Conservation (phyloP, 805 yeast species). For the Kockiozyma suomiensis region DNA sequence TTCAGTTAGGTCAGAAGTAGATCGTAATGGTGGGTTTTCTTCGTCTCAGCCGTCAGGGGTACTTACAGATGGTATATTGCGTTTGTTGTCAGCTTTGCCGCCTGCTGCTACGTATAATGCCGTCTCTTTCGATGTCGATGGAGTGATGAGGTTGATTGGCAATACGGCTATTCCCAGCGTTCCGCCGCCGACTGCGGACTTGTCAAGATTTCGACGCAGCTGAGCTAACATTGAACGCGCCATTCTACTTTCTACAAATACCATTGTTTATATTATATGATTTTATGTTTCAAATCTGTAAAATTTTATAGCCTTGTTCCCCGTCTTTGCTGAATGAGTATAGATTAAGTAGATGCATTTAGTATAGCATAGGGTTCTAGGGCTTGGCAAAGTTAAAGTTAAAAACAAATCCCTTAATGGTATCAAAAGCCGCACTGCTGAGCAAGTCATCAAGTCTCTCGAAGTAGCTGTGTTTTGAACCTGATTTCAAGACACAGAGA, state of each 20-base stretch:
- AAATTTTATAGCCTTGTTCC: too few relatives aligned
- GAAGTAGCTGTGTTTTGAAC: too few relatives aligned
- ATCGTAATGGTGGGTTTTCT: background rate
- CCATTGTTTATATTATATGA: too few relatives aligned
- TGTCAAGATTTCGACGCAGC: constrained; percentile 16
- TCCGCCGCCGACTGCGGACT: constrained; percentile 29
- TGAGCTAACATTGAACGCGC: too few relatives aligned
- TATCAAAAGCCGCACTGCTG: background rate
- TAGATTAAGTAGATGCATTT: background rate
- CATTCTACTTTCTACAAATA: too few relatives aligned
- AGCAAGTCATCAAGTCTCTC: too few relatives aligned
- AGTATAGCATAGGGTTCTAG: too few relatives aligned
- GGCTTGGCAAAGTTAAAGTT: too few relatives aligned
- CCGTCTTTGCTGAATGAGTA: too few relatives aligned
- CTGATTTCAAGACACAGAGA: too few relatives aligned
- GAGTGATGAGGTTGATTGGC: constrained; percentile 48
- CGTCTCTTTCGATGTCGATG: constrained; percentile 57
- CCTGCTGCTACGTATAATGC: constrained; percentile 59
- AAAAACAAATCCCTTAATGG: too few relatives aligned
- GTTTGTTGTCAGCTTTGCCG: constrained; percentile 61
- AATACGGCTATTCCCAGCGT: constrained; percentile 37
- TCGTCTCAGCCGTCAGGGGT: constrained; percentile 8
- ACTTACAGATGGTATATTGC: constrained; percentile 42
- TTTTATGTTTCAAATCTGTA: too few relatives aligned
- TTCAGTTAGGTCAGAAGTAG: background rate